phyloP scores from a whole-genome alignment of 352 stramenopile genomes.

The Aphanomyces astaci region DNA sequence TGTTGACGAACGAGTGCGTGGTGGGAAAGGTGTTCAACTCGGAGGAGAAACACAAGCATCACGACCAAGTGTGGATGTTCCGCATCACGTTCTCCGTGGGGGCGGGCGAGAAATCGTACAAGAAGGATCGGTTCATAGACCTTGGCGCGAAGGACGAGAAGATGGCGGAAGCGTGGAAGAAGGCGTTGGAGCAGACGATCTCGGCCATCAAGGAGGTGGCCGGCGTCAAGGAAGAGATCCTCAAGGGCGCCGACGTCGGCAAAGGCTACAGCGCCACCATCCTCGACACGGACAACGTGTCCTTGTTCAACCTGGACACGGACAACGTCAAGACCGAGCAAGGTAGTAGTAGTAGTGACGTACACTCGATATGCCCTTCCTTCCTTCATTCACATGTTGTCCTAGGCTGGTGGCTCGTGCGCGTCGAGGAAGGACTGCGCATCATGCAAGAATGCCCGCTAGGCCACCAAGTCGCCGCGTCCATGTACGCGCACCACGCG shows the following conservation, averaged over 20 bases:
- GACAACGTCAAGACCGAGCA: conserved; percentile 79
- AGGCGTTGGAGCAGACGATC: conserved; percentile 68
- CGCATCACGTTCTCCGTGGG: conserved; percentile 81
- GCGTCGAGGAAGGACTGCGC: conserved; percentile 68
- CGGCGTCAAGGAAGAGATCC: conserved; percentile 67
- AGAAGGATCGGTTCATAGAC: conserved; percentile 83
- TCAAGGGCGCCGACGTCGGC: conserved; percentile 48
- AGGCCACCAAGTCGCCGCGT: conserved; percentile 66
- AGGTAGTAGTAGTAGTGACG: conserved; percentile 11
- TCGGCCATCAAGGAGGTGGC: conserved; percentile 65
- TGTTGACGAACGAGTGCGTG: conserved; percentile 72
- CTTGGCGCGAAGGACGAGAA: conserved; percentile 81
- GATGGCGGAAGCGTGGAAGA: conserved; percentile 71
- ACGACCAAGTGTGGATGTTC: conserved; percentile 84
- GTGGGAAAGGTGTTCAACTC: conserved; percentile 79
- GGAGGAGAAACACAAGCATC: conserved; percentile 83
- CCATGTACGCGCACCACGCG: conserved; percentile 72
- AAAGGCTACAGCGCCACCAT: conserved; percentile 50
- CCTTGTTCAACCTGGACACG: conserved; percentile 79
- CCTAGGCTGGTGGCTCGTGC: conserved; percentile 68
- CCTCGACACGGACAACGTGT: conserved; percentile 76
- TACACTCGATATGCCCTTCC: too few species aligned
- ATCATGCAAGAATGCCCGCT: conserved; percentile 84
- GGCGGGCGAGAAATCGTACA: conserved; percentile 72
- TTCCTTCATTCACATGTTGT: too few species aligned